Base-by-base conservation (phyloP, 192 early-diverging fungal species). In the Coemansia sp. region DNA sequence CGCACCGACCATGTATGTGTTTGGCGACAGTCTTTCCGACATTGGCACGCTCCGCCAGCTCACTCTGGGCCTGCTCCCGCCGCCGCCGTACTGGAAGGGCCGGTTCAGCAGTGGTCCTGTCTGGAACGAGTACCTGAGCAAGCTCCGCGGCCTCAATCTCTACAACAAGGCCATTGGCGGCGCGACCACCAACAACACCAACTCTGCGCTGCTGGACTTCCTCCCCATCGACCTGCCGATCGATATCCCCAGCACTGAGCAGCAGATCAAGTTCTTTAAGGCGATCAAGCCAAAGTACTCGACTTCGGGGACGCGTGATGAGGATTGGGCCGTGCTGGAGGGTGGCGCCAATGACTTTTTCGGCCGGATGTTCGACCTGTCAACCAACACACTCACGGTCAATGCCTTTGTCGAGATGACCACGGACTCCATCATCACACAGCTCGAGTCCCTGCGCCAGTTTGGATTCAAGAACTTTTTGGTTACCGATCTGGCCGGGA, bases 381-480 rank as follows among this genome's bases (percentile, higher is more conserved):
- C 25, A 7, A 54, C 44, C 29, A 38, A 34, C 32, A 43, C 41
- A 0, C 31, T 63, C 25, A 40, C 67, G 0, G 39, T 50, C 13
- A 31, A 29, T 9, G 58, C 38, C 27, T 61, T 63, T 63, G 35
- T 58, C 25, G 45, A 54, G 5, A 69, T 48, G 0, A 22, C 60
- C 17, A 47, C 57, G 1, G 43, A 40, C 21, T 43, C 64, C 5
- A 43, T 67, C 10, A 32, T 67, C 2, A 17, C 13, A 3, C 64
- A 67, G 38, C 47, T 67, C 21, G 60, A 69, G 44, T 31, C 51
- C 44, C 49, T 69, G 40, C 47, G 53, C 31, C 29, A 27, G 33
- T 48, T 57, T 12, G 67, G 67, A 12, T 69, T 63, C 44, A 69
- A 59, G 46, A 61, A 63, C 54, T 48, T 69, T 31, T 33, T 69